Conservation (phyloP, 1,284 basidiomycete species). For the Sporisorium exsertum region DNA sequence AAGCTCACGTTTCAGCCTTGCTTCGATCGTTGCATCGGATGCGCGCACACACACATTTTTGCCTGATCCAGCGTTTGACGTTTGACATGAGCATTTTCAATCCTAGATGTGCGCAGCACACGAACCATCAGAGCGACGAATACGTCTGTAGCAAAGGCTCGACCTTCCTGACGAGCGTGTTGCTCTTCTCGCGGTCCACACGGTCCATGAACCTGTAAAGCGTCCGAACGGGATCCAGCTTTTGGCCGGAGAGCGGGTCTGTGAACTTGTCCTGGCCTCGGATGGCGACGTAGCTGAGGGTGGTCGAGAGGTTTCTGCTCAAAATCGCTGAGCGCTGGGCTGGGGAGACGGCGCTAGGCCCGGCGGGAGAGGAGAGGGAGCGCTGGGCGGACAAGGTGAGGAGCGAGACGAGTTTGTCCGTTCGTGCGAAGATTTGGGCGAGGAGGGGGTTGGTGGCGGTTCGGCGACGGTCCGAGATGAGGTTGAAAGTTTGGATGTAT, state of each 20-base stretch:
- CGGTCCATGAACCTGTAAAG: conserved; percentile 31
- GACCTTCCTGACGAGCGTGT: conserved; percentile 16
- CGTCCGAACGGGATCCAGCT: conserved; percentile 17
- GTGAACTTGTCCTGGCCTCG: conserved; percentile 12
- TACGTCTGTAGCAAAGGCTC: conserved; percentile 37
- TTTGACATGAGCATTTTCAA: neutral
- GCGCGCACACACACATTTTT: no score
- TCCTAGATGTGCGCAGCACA: neutral
- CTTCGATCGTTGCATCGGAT: no score
- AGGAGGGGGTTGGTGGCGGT: conserved; percentile 21
- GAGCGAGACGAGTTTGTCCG: conserved; percentile 24
- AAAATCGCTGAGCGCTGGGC: neutral
- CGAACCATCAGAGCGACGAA: neutral
- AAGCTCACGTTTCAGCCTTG: no score
- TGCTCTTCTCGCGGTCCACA: conserved; percentile 6
- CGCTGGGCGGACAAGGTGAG: conserved; percentile 12
- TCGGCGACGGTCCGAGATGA: neutral
- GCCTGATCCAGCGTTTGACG: no score
- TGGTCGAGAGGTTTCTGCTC: neutral
- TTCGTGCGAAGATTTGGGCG: conserved; percentile 8
- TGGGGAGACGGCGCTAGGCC: neutral
- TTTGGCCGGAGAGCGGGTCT: neutral
- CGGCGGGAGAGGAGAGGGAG: neutral
- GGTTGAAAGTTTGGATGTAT: conserved; percentile 28
- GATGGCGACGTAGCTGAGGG: conserved; percentile 25